These are phyloP conservation scores for Canavalia gladiata DNA, from an alignment of 306 rosid genomes.

Conservation along the genomic window DNA sequence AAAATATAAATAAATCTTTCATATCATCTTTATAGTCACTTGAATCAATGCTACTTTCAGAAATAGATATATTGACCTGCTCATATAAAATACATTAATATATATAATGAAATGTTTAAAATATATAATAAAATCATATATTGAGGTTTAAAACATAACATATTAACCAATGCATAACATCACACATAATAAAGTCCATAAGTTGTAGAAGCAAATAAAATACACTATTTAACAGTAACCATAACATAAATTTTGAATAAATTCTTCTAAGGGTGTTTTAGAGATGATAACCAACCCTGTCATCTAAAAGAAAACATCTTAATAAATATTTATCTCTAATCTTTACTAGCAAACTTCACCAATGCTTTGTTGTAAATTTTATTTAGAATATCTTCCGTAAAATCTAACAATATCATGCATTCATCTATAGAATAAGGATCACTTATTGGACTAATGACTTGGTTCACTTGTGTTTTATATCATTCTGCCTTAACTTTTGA, in stretches of 20 bases:
- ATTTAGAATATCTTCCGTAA: neutral
- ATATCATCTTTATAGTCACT: too few species aligned
- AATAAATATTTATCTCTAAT: constrained; percentile 11
- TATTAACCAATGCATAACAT: too few species aligned
- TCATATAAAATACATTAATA: too few species aligned
- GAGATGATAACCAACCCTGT: neutral
- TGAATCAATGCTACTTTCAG: too few species aligned
- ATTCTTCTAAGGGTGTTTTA: neutral
- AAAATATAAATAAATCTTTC: too few species aligned
- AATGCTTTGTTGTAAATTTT: neutral
- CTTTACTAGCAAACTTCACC: neutral
- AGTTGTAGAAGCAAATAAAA: too few species aligned
- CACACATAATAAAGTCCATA: too few species aligned
- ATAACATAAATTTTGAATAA: too few species aligned
- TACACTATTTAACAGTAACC: neutral
- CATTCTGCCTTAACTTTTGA: neutral
- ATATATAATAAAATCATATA: too few species aligned
- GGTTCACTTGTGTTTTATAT: neutral
- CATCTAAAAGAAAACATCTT: neutral
- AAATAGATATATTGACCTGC: too few species aligned
- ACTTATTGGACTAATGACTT: neutral
- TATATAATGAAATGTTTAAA: too few species aligned
- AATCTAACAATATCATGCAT: constrained; percentile 5
- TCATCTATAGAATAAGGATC: neutral
- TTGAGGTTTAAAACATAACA: too few species aligned